Evolutionary conservation across 495 filamentous ascomycete genomes (phyloP).

Genomic region (Parmelia sp.): DNA sequence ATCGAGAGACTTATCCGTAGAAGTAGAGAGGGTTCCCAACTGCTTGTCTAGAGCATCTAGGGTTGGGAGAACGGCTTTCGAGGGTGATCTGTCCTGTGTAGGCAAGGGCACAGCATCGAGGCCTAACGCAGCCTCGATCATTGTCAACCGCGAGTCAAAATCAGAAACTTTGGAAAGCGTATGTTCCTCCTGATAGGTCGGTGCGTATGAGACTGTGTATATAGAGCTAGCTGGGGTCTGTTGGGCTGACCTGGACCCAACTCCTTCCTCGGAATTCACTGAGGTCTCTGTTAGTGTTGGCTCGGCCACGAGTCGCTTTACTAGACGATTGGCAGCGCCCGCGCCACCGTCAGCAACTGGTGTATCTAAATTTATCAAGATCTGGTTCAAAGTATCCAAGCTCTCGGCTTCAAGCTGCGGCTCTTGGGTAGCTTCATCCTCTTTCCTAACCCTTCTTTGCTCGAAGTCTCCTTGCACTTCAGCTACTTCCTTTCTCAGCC

Average conservation of each 20-base stretch:
- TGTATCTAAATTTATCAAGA: slow-evolving; percentile 50
- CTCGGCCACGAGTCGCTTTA: slow-evolving; percentile 25
- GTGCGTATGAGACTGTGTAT: slow-evolving; percentile 51
- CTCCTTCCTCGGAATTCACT: slow-evolving; percentile 20
- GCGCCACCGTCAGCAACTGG: slow-evolving; percentile 35
- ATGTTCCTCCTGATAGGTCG: slow-evolving; percentile 54
- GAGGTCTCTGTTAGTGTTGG: slow-evolving; percentile 22
- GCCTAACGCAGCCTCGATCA: slow-evolving; percentile 77
- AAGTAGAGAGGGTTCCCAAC: slow-evolving; percentile 55
- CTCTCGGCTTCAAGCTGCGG: slow-evolving; percentile 39
- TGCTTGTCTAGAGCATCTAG: slow-evolving; percentile 72
- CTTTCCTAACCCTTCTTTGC: slow-evolving; percentile 37
- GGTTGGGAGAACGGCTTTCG: slow-evolving; percentile 67
- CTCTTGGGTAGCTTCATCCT: slow-evolving; percentile 25
- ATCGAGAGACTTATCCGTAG: slow-evolving; percentile 49
- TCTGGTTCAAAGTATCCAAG: slow-evolving; percentile 57
- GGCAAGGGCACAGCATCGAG: slow-evolving; percentile 60
- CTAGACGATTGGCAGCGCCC: slow-evolving; percentile 29
- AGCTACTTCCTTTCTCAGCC: slow-evolving; percentile 69
- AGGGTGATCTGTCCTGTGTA: slow-evolving; percentile 48
- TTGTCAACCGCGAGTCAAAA: slow-evolving; percentile 72
- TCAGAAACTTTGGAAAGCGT: slow-evolving; percentile 75
- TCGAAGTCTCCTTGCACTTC: slow-evolving; percentile 66
- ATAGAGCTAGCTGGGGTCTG: slow-evolving; percentile 25
- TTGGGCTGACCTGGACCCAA: slow-evolving; percentile 17